Percentiles rank a stretch among this genome's conserved stretches.
Conservation (phyloP, 1,139 yeast genomes). For the Ogataea hybrid region DNA sequence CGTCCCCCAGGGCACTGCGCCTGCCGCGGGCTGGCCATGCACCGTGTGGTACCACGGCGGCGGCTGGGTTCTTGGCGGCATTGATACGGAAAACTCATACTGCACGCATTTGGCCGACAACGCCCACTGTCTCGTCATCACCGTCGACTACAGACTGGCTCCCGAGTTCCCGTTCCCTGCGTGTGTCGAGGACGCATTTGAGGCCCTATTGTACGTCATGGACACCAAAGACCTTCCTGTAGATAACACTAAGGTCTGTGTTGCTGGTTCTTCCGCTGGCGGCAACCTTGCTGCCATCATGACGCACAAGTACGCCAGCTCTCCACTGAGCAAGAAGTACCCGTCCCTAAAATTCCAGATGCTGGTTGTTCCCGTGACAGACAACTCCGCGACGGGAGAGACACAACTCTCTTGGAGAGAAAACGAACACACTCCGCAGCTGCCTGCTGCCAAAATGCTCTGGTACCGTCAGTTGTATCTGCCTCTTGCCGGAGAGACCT, state of each 20-base stretch:
- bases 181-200: slow-evolving; percentile 46
- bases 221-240: slow-evolving; percentile 30
- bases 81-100: slow-evolving; percentile 44
- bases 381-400: slow-evolving; percentile 43
- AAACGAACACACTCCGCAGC: slow-evolving; percentile 42
- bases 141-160: slow-evolving; percentile 45
- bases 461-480: slow-evolving; percentile 47
- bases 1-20: slow-evolving; percentile 30
- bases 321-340: slow-evolving; percentile 26
- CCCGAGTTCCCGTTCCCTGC: slow-evolving; percentile 54
- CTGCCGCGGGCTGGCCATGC: slow-evolving; percentile 44
- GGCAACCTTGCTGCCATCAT: slow-evolving; percentile 28
- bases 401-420: slow-evolving; percentile 42
- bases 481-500: slow-evolving; percentile 37
- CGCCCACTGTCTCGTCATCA: slow-evolving; percentile 38
- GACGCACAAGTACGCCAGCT: slow-evolving; percentile 39
- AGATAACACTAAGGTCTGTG: slow-evolving; percentile 37
- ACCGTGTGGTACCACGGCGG: slow-evolving; percentile 47
- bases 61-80: slow-evolving; percentile 47
- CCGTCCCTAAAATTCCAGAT: slow-evolving; percentile 44
- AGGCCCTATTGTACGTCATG: slow-evolving; percentile 30
- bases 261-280: slow-evolving; percentile 50
- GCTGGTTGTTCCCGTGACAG: slow-evolving; percentile 49
- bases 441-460: slow-evolving; percentile 48
- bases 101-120: slow-evolving; percentile 42